These are phyloP conservation scores for Dispira parvispora DNA, from an alignment of 192 early-diverging fungal genomes.

Conservation along the genomic window DNA sequence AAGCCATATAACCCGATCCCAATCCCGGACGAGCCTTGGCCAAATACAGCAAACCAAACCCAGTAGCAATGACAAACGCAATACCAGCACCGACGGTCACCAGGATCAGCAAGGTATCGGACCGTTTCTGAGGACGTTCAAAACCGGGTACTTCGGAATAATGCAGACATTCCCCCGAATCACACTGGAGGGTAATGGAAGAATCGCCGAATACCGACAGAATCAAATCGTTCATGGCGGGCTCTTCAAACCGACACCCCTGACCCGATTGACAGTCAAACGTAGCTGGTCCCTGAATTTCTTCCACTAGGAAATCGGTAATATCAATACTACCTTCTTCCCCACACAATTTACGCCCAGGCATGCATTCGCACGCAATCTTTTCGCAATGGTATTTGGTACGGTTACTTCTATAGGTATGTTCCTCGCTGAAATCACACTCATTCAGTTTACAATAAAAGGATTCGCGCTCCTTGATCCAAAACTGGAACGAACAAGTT, in stretches of 20 bases:
- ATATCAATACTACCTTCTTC: conserved; percentile 66
- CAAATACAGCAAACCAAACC: conserved; percentile 15
- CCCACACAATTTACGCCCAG: conserved; percentile 67
- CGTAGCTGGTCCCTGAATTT: conserved; percentile 60
- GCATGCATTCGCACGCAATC: conserved; percentile 67
- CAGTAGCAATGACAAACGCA: conserved; percentile 20
- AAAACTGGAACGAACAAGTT: conserved; percentile 68
- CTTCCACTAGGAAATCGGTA: conserved; percentile 56
- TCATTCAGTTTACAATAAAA: conserved; percentile 74
- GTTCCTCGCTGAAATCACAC: conserved; percentile 48
- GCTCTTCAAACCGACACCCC: conserved; percentile 50
- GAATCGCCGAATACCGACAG: conserved; percentile 62
- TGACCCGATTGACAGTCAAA: conserved; percentile 38
- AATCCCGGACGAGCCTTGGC: conserved; percentile 16
- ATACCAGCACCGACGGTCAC: conserved; percentile 22
- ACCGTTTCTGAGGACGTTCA: conserved; percentile 23
- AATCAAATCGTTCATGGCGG: conserved; percentile 74
- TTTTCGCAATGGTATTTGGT: conserved; percentile 51
- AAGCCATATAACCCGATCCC: conserved; percentile 17
- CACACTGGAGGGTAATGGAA: conserved; percentile 60
- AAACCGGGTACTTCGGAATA: conserved; percentile 74
- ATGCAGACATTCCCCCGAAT: conserved; percentile 75
- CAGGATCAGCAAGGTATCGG: conserved; percentile 21
- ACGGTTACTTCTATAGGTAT: conserved; percentile 28
- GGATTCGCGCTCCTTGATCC: conserved; percentile 71